Evolutionary conservation across 2,329 filamentous ascomycete genomes (phyloP).

Genomic region (Fusarium sambucinum): DNA sequence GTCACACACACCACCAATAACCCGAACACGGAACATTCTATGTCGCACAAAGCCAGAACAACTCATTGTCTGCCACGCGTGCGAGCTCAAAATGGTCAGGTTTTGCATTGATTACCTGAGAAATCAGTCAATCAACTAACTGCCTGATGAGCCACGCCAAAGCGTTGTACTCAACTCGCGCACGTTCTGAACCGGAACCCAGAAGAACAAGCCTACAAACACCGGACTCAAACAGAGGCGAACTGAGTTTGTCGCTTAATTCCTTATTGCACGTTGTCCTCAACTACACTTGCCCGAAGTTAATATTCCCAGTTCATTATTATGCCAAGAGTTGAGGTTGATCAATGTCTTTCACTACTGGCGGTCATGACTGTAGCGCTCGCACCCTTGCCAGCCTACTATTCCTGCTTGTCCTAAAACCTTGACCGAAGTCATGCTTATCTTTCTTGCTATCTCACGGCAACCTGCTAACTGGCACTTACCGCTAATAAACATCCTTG

Average conservation of each 20-base stretch:
- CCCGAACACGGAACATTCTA: constrained; percentile 18
- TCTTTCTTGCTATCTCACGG: constrained; percentile 26
- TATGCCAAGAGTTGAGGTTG: constrained; percentile 15
- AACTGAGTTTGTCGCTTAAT: not conserved
- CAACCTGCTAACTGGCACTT: constrained; percentile 22
- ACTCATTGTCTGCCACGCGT: constrained; percentile 46
- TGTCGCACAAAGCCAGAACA: constrained; percentile 40
- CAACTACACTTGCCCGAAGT: not conserved
- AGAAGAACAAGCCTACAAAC: constrained; percentile 7
- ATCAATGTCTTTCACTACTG: constrained; percentile 20
- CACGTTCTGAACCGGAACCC: not conserved
- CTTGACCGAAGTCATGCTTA: constrained; percentile 42
- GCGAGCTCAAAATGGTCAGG: constrained; percentile 11
- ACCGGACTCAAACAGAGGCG: not conserved
- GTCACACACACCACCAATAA: constrained; percentile 33
- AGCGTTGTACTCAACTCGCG: constrained; percentile 9
- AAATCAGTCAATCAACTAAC: constrained; percentile 16
- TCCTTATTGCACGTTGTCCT: constrained; percentile 2
- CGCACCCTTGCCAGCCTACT: constrained; percentile 5
- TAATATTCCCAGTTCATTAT: not conserved
- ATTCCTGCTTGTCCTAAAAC: constrained; percentile 26
- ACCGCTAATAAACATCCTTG: constrained; percentile 29
- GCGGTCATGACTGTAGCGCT: constrained; percentile 16
- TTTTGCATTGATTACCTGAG: constrained; percentile 10
- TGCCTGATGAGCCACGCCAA: constrained; percentile 24